These are phyloP conservation scores for Ustilago esculenta DNA, from an alignment of 1,284 basidiomycete species.

Conservation along the genomic window DNA sequence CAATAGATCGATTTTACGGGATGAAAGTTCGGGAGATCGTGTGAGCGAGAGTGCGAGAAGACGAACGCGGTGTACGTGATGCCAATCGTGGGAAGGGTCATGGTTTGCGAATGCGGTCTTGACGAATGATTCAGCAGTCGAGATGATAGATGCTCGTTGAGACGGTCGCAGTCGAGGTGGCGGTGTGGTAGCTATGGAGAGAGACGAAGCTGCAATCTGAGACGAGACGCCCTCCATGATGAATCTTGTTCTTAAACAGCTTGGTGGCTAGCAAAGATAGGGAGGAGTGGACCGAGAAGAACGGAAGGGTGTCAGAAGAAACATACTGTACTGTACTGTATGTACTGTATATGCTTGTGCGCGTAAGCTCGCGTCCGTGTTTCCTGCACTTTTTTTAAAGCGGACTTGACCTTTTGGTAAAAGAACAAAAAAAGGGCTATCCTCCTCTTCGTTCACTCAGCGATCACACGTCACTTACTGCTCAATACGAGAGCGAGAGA, in stretches of 20 bases:
- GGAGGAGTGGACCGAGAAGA: no score
- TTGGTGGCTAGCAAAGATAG: background rate
- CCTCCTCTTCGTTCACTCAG: no score
- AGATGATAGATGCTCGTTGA: slow-evolving; percentile 10
- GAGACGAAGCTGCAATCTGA: background rate
- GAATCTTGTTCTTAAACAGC: no score
- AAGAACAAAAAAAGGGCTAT: no score
- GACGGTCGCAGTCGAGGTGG: background rate
- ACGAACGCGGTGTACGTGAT: slow-evolving; percentile 86
- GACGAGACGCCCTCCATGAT: slow-evolving; percentile 11
- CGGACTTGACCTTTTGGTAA: no score
- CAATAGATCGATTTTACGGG: slow-evolving; percentile 72
- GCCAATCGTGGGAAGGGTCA: slow-evolving; percentile 88
- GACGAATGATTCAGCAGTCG: slow-evolving; percentile 23
- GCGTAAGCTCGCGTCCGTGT: no score
- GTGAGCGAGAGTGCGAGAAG: slow-evolving; percentile 78
- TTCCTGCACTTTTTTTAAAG: background rate
- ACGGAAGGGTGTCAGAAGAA: background rate
- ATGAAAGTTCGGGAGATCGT: slow-evolving; percentile 68
- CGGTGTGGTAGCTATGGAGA: background rate
- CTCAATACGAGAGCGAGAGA: no score
- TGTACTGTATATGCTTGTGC: no score
- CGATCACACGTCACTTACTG: no score
- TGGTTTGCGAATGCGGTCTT: slow-evolving; percentile 76
- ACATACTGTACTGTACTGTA: no score